Evolutionary conservation across 345 rosid genomes (phyloP), one percentile per base, ranked within the genome.

Genomic region (Euphorbia tirucalli): DNA sequence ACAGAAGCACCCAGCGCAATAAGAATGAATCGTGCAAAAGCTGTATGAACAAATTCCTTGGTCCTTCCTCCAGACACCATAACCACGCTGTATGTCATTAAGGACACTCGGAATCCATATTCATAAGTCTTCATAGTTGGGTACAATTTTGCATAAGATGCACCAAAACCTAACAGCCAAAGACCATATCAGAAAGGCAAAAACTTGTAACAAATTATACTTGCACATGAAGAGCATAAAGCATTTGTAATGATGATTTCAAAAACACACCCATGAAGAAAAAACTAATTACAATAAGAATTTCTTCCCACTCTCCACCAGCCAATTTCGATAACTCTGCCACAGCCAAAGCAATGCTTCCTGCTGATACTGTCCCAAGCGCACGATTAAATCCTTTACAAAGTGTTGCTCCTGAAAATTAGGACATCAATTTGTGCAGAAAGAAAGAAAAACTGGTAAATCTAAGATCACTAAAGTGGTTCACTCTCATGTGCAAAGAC

Each of bases 321-420:
- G 88, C 82, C 57, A 88, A 74, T 54, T 74, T 70, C 0, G 93
- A 89, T 77, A 91, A 74, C 77, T 88, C 93, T 63, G 97, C 96
- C 92, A 88, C 85, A 24, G 85, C 96, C 35, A 91, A 83, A 61
- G 97, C 95, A 72, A 94, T 93, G 46, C 95, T 96, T 74, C 96
- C 98, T 28, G 98, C 98, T 24, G 96, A 94, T 75, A 94, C 77
- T 39, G 98, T 94, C 65, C 97, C 98, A 69, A 94, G 73, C 16
- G 87, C 98, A 37, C 97, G 78, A 71, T 94, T 94, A 56, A 90
- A 86, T 71, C 98, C 97, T 84, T 91, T 93, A 88, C 96, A 90
- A 68, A 93, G 87, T 1, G 98, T 94, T 41, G 98, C 97, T 64
- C 97, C 98, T 90, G 80, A 22, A 78, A 48, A 61, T 25, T 27